Percentiles rank a stretch among this genome's conserved stretches.
These are phyloP conservation scores for Phaeotremella skinneri DNA, from an alignment of 768 basidiomycete genomes.

Conservation along the genomic window DNA sequence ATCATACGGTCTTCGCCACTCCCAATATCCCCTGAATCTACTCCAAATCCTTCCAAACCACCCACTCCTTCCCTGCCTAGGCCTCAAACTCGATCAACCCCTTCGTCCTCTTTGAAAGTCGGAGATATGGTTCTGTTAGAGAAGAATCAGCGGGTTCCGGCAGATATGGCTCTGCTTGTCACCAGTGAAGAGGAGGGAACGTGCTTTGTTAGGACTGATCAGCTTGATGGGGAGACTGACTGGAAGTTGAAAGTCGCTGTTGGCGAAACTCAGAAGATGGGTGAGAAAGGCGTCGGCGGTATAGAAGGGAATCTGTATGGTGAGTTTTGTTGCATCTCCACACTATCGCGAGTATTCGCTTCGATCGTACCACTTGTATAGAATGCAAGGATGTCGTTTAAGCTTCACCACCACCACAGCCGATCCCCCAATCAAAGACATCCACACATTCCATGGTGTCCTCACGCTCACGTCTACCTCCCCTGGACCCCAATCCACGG, in stretches of 20 bases:
- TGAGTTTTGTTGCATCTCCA: constrained; percentile 48
- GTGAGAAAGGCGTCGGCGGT: constrained; percentile 58
- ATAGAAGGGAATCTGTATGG: constrained; percentile 89
- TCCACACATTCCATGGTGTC: constrained; percentile 91
- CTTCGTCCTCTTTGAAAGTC: constrained; percentile 81
- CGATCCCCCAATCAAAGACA: constrained; percentile 93
- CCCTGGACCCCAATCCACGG: constrained; percentile 20
- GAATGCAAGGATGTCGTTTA: no score
- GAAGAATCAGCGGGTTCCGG: constrained; percentile 96
- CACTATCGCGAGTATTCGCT: constrained; percentile 7
- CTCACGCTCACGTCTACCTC: constrained; percentile 59
- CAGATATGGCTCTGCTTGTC: constrained; percentile 83
- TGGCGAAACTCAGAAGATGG: constrained; percentile 72
- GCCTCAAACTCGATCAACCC: constrained; percentile 64
- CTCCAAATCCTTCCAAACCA: constrained; percentile 18
- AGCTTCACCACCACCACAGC: no score
- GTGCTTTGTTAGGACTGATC: constrained; percentile 96
- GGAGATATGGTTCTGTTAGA: constrained; percentile 88
- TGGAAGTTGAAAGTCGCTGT: constrained; percentile 96
- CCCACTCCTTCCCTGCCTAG: constrained; percentile 17
- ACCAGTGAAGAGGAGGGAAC: constrained; percentile 88
- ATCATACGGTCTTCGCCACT: constrained; percentile 34
- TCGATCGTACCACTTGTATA: neutral
- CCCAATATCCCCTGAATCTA: constrained; percentile 17
- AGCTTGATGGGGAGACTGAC: constrained; percentile 97